These are phyloP conservation scores for Melanomma pulvis-pyrius DNA, from an alignment of 495 filamentous ascomycete species.

Conservation along the genomic window DNA sequence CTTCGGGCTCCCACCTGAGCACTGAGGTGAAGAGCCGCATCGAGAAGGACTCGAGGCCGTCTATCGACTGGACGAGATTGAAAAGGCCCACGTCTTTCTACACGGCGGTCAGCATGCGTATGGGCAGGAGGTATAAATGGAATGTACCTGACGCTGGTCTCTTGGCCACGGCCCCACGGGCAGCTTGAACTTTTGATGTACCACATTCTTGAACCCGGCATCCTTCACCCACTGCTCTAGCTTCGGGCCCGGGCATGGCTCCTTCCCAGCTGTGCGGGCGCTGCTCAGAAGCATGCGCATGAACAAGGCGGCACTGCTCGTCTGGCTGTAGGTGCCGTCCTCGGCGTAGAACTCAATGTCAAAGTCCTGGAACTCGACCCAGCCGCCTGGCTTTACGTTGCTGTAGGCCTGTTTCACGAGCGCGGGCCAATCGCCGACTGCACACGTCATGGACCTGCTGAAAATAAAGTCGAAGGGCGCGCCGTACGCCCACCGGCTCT, in stretches of 20 bases:
- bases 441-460: constrained; percentile 5
- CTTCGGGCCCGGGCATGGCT: constrained; percentile 26
- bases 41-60: constrained; percentile 30
- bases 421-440: constrained; percentile 25
- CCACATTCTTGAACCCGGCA: constrained; percentile 40
- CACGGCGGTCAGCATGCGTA: neutral
- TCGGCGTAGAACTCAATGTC: constrained; percentile 31
- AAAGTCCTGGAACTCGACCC: constrained; percentile 35
- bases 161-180: constrained; percentile 35
- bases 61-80: constrained; percentile 25
- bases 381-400: constrained; percentile 29
- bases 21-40: constrained; percentile 29
- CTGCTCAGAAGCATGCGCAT: constrained; percentile 4
- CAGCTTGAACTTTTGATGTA: constrained; percentile 16
- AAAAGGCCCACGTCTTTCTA: constrained; percentile 35
- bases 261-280: constrained; percentile 12
- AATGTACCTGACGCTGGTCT: constrained; percentile 23
- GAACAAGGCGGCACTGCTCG: constrained; percentile 11
- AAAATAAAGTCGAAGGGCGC: constrained; percentile 33
- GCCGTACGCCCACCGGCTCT: constrained; percentile 29
- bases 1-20: constrained; percentile 26
- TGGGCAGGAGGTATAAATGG: neutral
- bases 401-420: constrained; percentile 19
- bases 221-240: constrained; percentile 32
- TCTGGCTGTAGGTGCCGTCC: constrained; percentile 33